Conservation (phyloP, 345 rosid species). For the Rhodamnia rubescens region DNA sequence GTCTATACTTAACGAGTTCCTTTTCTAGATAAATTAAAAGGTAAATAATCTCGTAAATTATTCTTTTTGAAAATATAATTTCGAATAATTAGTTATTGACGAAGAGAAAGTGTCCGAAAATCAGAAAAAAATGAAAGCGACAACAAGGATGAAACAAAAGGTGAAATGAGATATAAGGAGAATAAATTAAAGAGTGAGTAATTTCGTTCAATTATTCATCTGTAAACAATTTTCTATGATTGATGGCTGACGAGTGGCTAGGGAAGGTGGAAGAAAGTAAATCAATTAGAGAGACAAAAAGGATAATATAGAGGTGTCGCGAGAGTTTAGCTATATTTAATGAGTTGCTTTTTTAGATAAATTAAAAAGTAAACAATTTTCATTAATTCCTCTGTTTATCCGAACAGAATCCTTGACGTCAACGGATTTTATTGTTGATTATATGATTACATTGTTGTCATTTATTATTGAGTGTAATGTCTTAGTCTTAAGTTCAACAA, state of each 20-base stretch:
- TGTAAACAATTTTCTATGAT: no score
- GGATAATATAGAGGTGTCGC: neutral
- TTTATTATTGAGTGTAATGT: neutral
- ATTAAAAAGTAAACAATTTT: neutral
- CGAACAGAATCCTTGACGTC: neutral
- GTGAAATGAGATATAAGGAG: no score
- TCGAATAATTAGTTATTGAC: no score
- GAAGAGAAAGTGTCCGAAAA: neutral
- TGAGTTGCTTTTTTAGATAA: neutral
- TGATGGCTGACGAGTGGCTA: no score
- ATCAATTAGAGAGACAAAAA: neutral
- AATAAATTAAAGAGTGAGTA: no score
- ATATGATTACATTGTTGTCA: neutral
- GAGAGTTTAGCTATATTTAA: neutral
- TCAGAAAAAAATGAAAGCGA: neutral
- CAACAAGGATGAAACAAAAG: no score
- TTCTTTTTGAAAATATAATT: no score
- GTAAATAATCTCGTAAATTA: no score
- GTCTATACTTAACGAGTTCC: no score
- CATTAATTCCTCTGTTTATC: neutral
- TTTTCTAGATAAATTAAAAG: no score
- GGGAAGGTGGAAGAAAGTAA: neutral
- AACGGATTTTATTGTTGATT: no score
- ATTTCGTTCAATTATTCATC: no score
- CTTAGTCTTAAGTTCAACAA: neutral